Percentiles rank a stretch among this genome's conserved stretches.
Conservation (phyloP, 2,329 filamentous ascomycete genomes). For the Esteya vermicola region DNA sequence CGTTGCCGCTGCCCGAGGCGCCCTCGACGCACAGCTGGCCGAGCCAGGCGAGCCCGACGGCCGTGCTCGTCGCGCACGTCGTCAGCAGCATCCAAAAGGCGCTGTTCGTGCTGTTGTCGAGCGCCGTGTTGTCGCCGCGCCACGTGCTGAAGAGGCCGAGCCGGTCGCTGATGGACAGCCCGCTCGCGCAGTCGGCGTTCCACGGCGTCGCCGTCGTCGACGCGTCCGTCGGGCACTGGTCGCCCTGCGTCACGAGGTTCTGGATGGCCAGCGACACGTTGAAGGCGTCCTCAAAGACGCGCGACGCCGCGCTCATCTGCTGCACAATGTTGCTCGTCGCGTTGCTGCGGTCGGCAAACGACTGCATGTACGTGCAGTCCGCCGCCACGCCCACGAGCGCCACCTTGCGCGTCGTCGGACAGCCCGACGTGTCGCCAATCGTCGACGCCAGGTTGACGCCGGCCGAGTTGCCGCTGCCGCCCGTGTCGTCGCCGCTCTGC, state of each 20-base stretch:
- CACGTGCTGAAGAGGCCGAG: conserved; percentile 80
- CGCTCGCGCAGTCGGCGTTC: conserved; percentile 62
- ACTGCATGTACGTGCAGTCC: conserved; percentile 73
- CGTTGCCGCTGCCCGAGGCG: conserved; percentile 28
- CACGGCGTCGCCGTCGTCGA: conserved; percentile 56
- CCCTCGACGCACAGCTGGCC: conserved; percentile 64
- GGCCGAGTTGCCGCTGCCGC: conserved; percentile 52
- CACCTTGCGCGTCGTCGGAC: conserved; percentile 78
- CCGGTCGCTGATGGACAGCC: conserved; percentile 56
- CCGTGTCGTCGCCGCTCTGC: conserved; percentile 53
- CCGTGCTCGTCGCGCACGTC: conserved; percentile 65
- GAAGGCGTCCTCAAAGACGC: conserved; percentile 79
- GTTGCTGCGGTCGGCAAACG: conserved; percentile 52
- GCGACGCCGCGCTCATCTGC: conserved; percentile 75
- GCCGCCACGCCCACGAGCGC: conserved; percentile 85
- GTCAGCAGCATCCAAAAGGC: conserved; percentile 89
- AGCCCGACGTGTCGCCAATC: conserved; percentile 74
- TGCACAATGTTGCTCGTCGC: conserved; percentile 63
- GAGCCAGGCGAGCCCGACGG: conserved; percentile 87
- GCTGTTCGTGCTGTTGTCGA: conserved; percentile 59
- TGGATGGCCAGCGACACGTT: conserved; percentile 87
- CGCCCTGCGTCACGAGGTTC: conserved; percentile 66
- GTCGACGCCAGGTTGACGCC: conserved; percentile 63
- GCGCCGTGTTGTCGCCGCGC: conserved; percentile 64
- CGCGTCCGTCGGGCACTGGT: conserved; percentile 53